A percentile compares a stretch with the other conserved stretches of the same genome.
These are phyloP conservation scores for Cardiospermum halicacabum DNA, from an alignment of 345 rosid species.

Conservation along the genomic window DNA sequence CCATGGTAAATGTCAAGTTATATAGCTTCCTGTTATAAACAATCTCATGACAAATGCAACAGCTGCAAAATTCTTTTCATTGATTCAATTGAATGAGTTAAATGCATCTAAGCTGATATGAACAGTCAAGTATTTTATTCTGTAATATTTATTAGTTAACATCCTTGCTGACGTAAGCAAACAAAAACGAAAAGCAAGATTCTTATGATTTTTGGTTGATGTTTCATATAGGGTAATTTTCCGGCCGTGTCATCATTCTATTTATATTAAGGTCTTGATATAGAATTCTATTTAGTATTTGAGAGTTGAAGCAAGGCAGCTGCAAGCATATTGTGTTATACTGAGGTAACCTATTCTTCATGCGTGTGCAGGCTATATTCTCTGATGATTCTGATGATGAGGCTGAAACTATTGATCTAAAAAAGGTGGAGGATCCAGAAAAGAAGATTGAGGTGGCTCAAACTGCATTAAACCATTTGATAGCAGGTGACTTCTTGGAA, in stretches of 20 bases:
- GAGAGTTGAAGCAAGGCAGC: not conserved
- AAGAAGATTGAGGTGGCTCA: conserved; percentile 75
- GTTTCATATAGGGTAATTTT: not conserved
- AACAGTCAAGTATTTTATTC: not conserved
- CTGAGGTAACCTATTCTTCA: not conserved
- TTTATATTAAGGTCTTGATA: no score
- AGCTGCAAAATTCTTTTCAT: not conserved
- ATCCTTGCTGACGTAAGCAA: not conserved
- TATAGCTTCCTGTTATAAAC: not conserved
- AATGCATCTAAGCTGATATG: not conserved
- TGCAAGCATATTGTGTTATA: not conserved
- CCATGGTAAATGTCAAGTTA: not conserved
- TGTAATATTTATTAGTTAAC: not conserved
- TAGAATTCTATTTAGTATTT: no score
- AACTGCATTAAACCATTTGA: conserved; percentile 72
- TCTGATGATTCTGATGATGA: conserved; percentile 92
- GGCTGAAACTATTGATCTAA: conserved; percentile 31
- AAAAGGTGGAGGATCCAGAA: conserved; percentile 43
- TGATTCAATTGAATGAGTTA: not conserved
- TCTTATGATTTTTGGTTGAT: not conserved
- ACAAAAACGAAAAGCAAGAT: not conserved
- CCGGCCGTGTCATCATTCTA: not conserved
- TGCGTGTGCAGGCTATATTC: conserved; percentile 68
- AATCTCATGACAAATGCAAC: not conserved
- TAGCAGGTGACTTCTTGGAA: conserved; percentile 92